Evolutionary conservation across 805 yeast genomes (phyloP).

Genomic region (Saccharomycopsis malanga): DNA sequence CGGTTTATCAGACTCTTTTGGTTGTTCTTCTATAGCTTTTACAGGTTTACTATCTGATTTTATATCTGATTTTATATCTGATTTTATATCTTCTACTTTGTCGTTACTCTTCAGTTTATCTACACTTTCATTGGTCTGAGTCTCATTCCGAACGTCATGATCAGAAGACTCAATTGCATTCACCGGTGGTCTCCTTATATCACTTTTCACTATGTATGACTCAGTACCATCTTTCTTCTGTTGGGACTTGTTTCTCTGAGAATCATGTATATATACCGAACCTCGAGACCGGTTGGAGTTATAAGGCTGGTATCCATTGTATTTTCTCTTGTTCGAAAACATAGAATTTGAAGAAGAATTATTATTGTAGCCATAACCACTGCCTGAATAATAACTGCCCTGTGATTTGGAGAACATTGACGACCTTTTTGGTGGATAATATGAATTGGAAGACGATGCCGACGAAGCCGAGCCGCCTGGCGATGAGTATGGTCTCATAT

Average conservation of each 20-base stretch:
- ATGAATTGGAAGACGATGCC: constrained; percentile 1
- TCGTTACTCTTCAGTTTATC: too few species aligned
- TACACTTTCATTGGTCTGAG: too few species aligned
- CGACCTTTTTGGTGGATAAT: constrained; percentile 4
- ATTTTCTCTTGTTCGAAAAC: constrained; percentile 5
- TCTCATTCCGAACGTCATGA: too few species aligned
- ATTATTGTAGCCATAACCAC: constrained; percentile 7
- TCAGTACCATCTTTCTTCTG: too few species aligned
- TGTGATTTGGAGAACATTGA: constrained; percentile 15
- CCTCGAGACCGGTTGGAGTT: constrained; percentile 5
- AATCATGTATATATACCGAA: constrained; percentile 17
- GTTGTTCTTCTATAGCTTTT: too few species aligned
- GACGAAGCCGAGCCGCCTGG: constrained; percentile 4
- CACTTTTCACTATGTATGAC: too few species aligned
- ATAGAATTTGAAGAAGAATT: constrained; percentile 3
- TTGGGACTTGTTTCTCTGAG: constrained; percentile 6
- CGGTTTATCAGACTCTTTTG: too few species aligned
- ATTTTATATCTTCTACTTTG: too few species aligned
- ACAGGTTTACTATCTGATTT: too few species aligned
- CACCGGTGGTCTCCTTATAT: too few species aligned
- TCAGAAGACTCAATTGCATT: too few species aligned
- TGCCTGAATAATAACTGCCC: constrained; percentile 9
- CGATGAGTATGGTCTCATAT: constrained; percentile 4
- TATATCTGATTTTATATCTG: too few species aligned
- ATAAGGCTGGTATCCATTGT: constrained; percentile 1